A percentile compares a stretch with the other conserved stretches of the same genome.
Conservation (phyloP, 2,329 filamentous ascomycete species). For the Colletotrichum brevisporum region DNA sequence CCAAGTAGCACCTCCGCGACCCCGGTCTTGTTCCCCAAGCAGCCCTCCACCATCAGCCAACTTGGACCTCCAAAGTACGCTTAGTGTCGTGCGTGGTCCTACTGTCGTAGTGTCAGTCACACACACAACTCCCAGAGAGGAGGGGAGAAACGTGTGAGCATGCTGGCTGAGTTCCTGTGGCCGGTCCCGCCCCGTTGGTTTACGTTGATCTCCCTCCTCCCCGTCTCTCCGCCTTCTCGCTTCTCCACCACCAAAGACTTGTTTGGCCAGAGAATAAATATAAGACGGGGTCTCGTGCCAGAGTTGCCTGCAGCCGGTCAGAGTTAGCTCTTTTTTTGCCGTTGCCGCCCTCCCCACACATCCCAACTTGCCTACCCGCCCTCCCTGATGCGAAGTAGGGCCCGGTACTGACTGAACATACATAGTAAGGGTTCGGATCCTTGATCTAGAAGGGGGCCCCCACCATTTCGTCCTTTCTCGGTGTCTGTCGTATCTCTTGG, state of each 20-base stretch:
- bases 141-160: slow-evolving; percentile 25
- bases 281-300: slow-evolving; percentile 26
- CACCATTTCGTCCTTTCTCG: background rate
- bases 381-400: background rate
- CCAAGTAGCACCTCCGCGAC: slow-evolving; percentile 13
- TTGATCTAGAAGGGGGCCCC: background rate
- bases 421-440: slow-evolving; percentile 1
- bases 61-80: slow-evolving; percentile 5
- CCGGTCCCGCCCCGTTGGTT: slow-evolving; percentile 36
- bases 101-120: background rate
- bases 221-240: slow-evolving; percentile 22
- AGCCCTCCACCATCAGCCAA: slow-evolving; percentile 33
- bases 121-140: slow-evolving; percentile 15
- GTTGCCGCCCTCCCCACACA: slow-evolving; percentile 22
- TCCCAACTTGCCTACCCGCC: slow-evolving; percentile 10
- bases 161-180: slow-evolving; percentile 27
- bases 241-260: slow-evolving; percentile 4
- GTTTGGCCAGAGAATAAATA: slow-evolving; percentile 27
- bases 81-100: slow-evolving; percentile 23
- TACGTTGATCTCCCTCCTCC: slow-evolving; percentile 31
- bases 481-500: background rate
- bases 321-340: slow-evolving; percentile 11
- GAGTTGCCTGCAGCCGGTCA: slow-evolving; percentile 12
- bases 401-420: background rate
- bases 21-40: slow-evolving; percentile 11